These are phyloP conservation scores for Phytophthora vignae DNA, from an alignment of 352 stramenopile genomes.

Conservation along the genomic window DNA sequence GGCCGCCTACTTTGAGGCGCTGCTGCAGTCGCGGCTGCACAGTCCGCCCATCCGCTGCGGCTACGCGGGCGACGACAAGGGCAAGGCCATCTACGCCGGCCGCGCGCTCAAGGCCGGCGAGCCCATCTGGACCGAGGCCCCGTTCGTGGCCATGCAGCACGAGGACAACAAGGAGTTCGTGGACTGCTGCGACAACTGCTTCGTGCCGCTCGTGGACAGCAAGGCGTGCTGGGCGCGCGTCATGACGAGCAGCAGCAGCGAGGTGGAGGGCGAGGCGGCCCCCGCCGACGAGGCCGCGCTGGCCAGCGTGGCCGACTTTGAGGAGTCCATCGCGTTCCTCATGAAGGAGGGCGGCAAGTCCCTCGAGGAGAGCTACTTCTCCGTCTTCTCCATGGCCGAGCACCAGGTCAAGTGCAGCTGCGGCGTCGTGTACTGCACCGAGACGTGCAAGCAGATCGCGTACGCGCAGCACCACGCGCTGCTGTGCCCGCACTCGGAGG, in stretches of 20 bases:
- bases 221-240: conserved; percentile 67
- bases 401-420: conserved; percentile 71
- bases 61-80: conserved; percentile 59
- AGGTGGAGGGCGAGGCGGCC: conserved; percentile 53
- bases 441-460: conserved; percentile 69
- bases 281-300: conserved; percentile 48
- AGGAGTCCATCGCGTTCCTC: conserved; percentile 62
- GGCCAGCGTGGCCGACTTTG: conserved; percentile 62
- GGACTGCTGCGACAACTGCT: conserved; percentile 84
- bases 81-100: conserved; percentile 77
- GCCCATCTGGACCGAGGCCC: conserved; percentile 74
- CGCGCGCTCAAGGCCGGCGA: conserved; percentile 67
- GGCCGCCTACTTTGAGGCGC: conserved; percentile 68
- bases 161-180: conserved; percentile 86
- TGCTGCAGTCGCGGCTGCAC: conserved; percentile 62
- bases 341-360: conserved; percentile 73
- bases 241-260: conserved; percentile 35
- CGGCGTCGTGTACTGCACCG: conserved; percentile 88
- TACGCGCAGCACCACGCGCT: conserved; percentile 83
- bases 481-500: conserved; percentile 65
- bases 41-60: conserved; percentile 64
- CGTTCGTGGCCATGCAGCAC: conserved; percentile 83
- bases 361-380: conserved; percentile 77
- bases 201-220: conserved; percentile 76
- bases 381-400: conserved; percentile 64